Base-by-base conservation (phyloP, 805 yeast species). In the Hyphopichia homilentoma region DNA sequence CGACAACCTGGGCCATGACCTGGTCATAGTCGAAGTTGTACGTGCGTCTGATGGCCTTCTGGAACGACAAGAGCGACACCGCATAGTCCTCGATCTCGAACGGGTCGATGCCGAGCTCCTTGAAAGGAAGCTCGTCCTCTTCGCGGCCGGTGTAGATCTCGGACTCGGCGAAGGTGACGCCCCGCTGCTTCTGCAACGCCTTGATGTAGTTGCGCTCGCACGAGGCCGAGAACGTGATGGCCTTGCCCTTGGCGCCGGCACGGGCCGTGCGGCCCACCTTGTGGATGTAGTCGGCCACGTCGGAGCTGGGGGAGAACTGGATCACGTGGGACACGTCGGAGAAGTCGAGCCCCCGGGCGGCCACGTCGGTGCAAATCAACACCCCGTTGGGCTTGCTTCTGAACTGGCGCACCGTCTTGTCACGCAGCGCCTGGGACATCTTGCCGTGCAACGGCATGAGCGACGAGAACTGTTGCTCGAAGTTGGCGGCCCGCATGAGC, bases 181-280 rank as follows among this genome's bases (percentile, higher is more conserved):
- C 79, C 50, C 73, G 75, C 36, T 68, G 54, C 29, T 60, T 41
- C 21, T 47, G 55, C 48, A 86, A 68, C 2, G 64, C 60, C 24
- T 60, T 56, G 24, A 77, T 57, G 54, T 77, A 88, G 21, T 71
- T 70, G 22, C 59, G 44, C 55, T 88, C 95, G 30, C 63, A 57
- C 40, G 69, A 57, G 19, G 82, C 65, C 29, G 79, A 48, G 51
- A 77, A 79, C 37, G 84, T 55, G 11, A 76, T 57, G 4, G 96
- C 84, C 30, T 71, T 67, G 41, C 97, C 97, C 16, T 69, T 64
- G 37, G 73, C 72, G 35, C 96, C 96, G 34, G 89, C 95, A 63
- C 97, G 79, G 26, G 95, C 97, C 11, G 97, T 90, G 70, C 97
- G 81, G 39, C 97, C 97, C 51, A 90, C 81, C 59, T 95, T 81